Evolutionary conservation across 73 alveolate species (phyloP).

Genomic region (Stentor coeruleus): DNA sequence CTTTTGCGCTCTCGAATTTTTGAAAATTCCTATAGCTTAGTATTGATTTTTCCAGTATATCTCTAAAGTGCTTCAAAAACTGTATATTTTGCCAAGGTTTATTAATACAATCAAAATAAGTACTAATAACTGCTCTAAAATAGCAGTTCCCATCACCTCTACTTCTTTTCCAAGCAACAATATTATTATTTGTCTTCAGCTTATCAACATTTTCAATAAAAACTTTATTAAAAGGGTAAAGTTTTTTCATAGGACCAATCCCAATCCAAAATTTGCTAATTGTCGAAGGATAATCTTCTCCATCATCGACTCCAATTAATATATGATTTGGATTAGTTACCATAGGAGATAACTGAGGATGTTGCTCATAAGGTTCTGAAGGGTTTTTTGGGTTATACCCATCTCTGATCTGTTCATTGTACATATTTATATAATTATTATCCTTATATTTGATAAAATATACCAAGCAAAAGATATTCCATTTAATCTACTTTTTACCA

Average conservation of each 20-base stretch:
- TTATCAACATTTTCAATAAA: not conserved
- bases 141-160: conserved; percentile 25
- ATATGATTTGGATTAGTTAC: too few species aligned
- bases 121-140: conserved; percentile 9
- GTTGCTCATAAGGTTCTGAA: too few species aligned
- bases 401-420: too few species aligned
- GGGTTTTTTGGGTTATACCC: too few species aligned
- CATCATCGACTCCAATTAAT: not conserved
- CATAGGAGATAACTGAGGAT: too few species aligned
- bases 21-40: not conserved
- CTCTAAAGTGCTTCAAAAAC: too few species aligned
- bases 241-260: not conserved
- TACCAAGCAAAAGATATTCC: too few species aligned
- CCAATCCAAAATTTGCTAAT: not conserved
- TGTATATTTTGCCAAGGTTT: not conserved
- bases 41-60: too few species aligned
- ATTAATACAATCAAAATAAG: not conserved
- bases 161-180: conserved; percentile 12
- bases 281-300: conserved; percentile 17
- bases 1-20: not conserved
- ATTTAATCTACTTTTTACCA: too few species aligned
- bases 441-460: too few species aligned
- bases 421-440: too few species aligned
- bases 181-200: not conserved
- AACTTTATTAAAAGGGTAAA: not conserved